phyloP scores from a whole-genome alignment of 176 grass and related monocot species.

The Puccinellia tenuiflora region DNA sequence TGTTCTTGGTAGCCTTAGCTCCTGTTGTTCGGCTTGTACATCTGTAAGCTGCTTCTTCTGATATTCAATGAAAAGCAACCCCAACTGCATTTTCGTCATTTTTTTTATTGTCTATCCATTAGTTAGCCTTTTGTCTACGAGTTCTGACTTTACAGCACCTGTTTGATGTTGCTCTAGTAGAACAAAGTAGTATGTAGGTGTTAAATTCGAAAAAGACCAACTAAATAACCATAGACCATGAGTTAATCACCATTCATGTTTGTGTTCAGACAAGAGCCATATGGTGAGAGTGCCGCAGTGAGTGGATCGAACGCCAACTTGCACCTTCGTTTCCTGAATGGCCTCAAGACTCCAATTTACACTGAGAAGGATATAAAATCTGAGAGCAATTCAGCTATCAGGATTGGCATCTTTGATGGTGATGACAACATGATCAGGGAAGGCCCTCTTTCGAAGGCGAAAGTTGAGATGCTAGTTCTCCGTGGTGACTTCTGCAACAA shows the following conservation, averaged over 20 bases:
- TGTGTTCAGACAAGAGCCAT: neutral
- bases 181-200: neutral
- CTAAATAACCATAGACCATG: neutral
- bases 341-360: conserved; percentile 19
- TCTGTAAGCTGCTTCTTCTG: too few relatives aligned
- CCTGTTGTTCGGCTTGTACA: too few relatives aligned
- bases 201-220: neutral
- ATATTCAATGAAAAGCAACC: too few relatives aligned
- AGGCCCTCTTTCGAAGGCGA: neutral
- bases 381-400: conserved; percentile 9
- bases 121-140: neutral
- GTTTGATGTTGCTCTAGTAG: neutral
- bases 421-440: neutral
- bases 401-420: conserved; percentile 27
- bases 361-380: conserved; percentile 6
- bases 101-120: neutral
- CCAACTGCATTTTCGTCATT: too few relatives aligned
- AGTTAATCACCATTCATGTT: neutral
- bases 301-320: neutral
- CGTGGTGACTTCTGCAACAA: conserved; percentile 17
- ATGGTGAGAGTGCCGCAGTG: neutral
- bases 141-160: neutral
- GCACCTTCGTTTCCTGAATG: conserved; percentile 9
- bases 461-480: conserved; percentile 29
- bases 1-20: too few relatives aligned